phyloP scores from a whole-genome alignment of 2,329 filamentous ascomycete species.

The Aspergillus tubingensis region DNA sequence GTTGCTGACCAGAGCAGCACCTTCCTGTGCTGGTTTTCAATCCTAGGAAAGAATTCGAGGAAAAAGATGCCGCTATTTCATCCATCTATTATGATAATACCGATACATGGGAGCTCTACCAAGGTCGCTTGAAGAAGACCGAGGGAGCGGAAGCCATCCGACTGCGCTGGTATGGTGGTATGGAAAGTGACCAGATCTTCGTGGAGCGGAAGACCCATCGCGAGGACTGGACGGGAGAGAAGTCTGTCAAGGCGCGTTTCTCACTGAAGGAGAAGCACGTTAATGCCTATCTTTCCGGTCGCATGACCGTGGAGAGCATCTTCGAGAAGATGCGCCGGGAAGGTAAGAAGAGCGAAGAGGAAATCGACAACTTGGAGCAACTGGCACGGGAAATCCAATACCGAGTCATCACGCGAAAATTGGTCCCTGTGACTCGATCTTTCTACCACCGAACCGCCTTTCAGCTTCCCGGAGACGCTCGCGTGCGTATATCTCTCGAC shows the following conservation, averaged over 20 bases:
- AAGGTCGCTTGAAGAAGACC: slow-evolving; percentile 93
- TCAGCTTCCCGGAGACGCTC: slow-evolving; percentile 91
- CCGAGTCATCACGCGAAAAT: slow-evolving; percentile 80
- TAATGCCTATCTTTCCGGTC: slow-evolving; percentile 82
- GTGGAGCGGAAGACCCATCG: slow-evolving; percentile 97
- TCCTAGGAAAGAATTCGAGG: slow-evolving; percentile 91
- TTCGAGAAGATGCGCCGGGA: slow-evolving; percentile 97
- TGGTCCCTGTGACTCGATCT: slow-evolving; percentile 85
- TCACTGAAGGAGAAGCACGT: slow-evolving; percentile 96
- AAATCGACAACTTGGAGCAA: slow-evolving; percentile 85
- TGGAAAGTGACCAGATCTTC: slow-evolving; percentile 94
- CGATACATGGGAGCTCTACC: slow-evolving; percentile 89
- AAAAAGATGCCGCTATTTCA: slow-evolving; percentile 88
- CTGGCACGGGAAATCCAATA: slow-evolving; percentile 92
- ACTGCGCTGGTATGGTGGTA: slow-evolving; percentile 94
- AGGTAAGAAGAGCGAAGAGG: slow-evolving; percentile 88
- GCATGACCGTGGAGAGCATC: slow-evolving; percentile 80
- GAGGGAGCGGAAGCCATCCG: slow-evolving; percentile 97
- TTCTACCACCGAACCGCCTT: slow-evolving; percentile 99
- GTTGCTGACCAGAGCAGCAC: slow-evolving; percentile 55
- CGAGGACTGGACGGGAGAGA: slow-evolving; percentile 98
- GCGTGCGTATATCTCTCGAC: slow-evolving; percentile 94
- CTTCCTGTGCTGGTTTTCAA: slow-evolving; percentile 97
- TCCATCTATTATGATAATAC: slow-evolving; percentile 99
- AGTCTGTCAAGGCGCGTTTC: slow-evolving; percentile 97